Percentiles rank a stretch among this genome's conserved stretches.
Evolutionary conservation across 306 rosid species (phyloP).

Genomic region (Echinosophora koreensis): DNA sequence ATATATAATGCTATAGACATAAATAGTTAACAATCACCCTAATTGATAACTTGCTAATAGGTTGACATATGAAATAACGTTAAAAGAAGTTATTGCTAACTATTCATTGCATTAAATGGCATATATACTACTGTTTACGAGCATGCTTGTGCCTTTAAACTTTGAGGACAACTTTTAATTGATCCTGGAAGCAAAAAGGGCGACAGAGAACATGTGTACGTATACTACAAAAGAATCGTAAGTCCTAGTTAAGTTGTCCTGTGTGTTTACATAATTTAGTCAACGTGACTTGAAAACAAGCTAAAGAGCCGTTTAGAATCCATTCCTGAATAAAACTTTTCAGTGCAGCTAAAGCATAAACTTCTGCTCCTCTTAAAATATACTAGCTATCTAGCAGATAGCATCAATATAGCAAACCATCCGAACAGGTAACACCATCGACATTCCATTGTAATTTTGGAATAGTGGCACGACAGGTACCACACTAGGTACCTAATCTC

Average conservation of each 20-base stretch:
- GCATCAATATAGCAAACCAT: constrained; percentile 1
- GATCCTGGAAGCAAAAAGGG: neutral
- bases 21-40: no score
- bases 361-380: neutral
- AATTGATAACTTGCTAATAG: no score
- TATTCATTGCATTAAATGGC: no score
- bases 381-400: neutral
- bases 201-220: neutral
- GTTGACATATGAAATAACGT: no score
- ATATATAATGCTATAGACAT: no score
- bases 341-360: constrained; percentile 36
- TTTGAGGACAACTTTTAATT: neutral
- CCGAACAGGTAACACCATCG: neutral
- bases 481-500: constrained; percentile 17
- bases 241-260: neutral
- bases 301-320: constrained; percentile 35
- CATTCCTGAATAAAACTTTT: constrained; percentile 37
- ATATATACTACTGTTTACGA: neutral
- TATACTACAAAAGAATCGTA: neutral
- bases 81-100: no score
- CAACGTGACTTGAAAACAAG: constrained; percentile 36
- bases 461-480: constrained; percentile 21
- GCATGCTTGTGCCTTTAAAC: neutral
- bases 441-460: constrained; percentile 1
- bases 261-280: neutral